Base-by-base conservation (phyloP, 1,139 yeast genomes). In the Suhomyces wounanorum region DNA sequence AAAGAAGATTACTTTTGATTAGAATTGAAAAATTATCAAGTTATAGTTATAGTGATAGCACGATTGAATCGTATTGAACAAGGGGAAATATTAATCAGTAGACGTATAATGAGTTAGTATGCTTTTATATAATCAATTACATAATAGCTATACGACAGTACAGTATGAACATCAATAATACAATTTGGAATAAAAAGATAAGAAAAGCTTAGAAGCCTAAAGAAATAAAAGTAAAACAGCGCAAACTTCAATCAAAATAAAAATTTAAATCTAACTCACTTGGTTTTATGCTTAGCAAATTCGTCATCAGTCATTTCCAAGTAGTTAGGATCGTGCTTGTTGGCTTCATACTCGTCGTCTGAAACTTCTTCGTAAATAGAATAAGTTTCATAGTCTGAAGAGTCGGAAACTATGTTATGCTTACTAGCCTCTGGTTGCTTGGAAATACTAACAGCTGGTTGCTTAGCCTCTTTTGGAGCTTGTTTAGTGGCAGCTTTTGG, bases 1-100 rank as follows among this genome's bases (percentile, higher is more conserved):
- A 67, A 92, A 89, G 72, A 94, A 91, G 69, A 78, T 79, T 47
- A 87, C 84, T 6, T 92, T 92, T 50, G 81, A 75, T 56, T 77
- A 64, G 55, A 13, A 18, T 10, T 40, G 33, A 28, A 26, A 6
- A 14, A 33, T 7, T 14, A 33, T 8, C n/a, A 30, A 30, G 33
- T 11, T n/a, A n/a, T n/a, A n/a, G n/a, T n/a, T 28, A 28, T 13
- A 28, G 6, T 28, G 31, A 28, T 28, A 10, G 11, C 4, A 14
- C 23, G 31, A n/a, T 21, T 18, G 30, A 13, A 33, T 33, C 17
- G 39, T 14, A 10, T 25, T 25, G 26, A 26, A 14, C 5, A 13
- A 10, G n/a, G 11, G 23, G 9, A 7, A 26, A n/a, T 25, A n/a
- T 23, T n/a, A 16, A 26, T 16, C 42, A 40, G 18, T 26, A 40